Base-by-base conservation (phyloP, 129 eudicot genomes). In the Flaveria robusta region DNA sequence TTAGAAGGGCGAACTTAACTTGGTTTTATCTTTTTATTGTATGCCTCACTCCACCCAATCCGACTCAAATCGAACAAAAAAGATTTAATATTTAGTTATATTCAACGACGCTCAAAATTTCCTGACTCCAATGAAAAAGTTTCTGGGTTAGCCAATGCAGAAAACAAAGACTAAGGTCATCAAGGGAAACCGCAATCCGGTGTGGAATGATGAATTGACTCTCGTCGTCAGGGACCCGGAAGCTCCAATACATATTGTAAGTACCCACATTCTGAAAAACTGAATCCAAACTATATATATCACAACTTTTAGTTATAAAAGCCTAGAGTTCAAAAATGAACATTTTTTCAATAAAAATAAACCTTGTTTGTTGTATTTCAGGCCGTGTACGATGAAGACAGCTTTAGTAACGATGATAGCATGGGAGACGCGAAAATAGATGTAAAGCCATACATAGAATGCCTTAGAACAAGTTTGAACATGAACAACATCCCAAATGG, bases 341-440 rank as follows among this genome's bases (percentile, higher is more conserved):
- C 3, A 5, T 52, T n/a, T n/a, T 52, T n/a, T 6, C 2, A 4
- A 3, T 3, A 0, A 19, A 18, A 18, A 75, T 0, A 16, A 16
- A 52, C 22, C 4, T 71, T 62, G 54, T 2, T 11, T 23, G 23
- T 52, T 52, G 59, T 37, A 34, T 78, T 64, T 15, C 81, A 91
- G 95, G 68, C 80, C 0, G 95, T 88, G 64, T 88, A 80, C 15
- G 97, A 91, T 47, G 83, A 85, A 66, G 97, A 91, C 67, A 88
- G 69, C 26, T 88, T 91, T 74, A 84, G 82, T 15, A 81, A 16
- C 0, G 90, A 88, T 10, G 97, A 91, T 67, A 76, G 49, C 67
- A 86, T 88, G 97, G 97, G 97, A 7, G 70, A 65, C 3, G 86
- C 95, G 13, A 73, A 76, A 11, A 83, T 91, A 50, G 88, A 86